Evolutionary conservation across 148 eudicot species (phyloP).

Genomic region (Heliosperma pusillum): DNA sequence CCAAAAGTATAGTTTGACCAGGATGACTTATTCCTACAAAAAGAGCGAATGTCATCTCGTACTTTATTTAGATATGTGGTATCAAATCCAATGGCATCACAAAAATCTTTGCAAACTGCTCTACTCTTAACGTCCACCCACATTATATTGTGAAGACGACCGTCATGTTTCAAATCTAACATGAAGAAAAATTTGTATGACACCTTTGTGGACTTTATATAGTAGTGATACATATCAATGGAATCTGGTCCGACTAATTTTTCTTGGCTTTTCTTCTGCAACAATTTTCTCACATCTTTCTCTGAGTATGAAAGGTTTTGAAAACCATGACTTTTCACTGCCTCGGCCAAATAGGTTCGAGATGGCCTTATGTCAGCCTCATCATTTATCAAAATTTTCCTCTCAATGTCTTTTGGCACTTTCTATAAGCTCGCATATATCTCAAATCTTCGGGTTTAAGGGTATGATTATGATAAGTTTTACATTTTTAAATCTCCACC

Average conservation of each 20-base stretch:
- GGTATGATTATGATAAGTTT: neutral
- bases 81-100: neutral
- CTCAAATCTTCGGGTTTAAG: neutral
- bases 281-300: neutral
- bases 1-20: neutral
- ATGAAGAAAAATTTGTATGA: too few relatives aligned
- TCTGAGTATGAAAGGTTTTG: neutral
- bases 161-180: too few relatives aligned
- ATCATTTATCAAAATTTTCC: neutral
- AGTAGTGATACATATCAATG: neutral
- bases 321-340: neutral
- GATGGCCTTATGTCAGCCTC: neutral
- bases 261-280: neutral
- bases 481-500: neutral
- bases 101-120: neutral
- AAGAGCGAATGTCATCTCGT: slow-evolving; percentile 8
- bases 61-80: neutral
- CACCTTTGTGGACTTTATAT: too few relatives aligned
- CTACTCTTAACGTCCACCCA: neutral
- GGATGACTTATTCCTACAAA: slow-evolving; percentile 2
- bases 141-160: neutral
- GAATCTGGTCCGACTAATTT: neutral
- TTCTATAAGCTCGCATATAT: neutral
- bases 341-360: neutral
- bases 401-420: neutral